phyloP scores from a whole-genome alignment of 2,329 filamentous ascomycete genomes.

The Verticillium nubilum region DNA sequence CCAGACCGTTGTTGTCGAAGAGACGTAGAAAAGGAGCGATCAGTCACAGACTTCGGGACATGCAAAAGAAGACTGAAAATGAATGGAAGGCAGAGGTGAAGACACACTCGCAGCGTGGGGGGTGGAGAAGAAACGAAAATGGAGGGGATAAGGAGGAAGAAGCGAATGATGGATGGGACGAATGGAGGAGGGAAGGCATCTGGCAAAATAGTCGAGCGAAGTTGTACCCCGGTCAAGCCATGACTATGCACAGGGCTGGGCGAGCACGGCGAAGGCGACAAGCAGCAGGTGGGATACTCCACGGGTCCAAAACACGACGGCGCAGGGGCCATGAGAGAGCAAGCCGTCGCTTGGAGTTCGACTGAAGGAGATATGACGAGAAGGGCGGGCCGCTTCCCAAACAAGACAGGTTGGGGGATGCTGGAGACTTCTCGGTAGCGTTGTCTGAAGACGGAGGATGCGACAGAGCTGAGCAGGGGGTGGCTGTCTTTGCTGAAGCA shows the following conservation, averaged over 20 bases:
- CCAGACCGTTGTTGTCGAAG: slow-evolving; percentile 39
- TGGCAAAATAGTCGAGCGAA: slow-evolving; percentile 23
- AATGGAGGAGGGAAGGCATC: slow-evolving; percentile 23
- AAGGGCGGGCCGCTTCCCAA: background rate
- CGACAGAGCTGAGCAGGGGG: background rate
- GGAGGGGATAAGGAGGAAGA: slow-evolving; percentile 15
- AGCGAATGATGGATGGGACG: slow-evolving; percentile 21
- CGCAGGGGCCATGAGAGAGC: slow-evolving; percentile 24
- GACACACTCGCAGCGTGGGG: slow-evolving; percentile 43
- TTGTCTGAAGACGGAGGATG: background rate
- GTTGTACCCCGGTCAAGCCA: slow-evolving; percentile 30
- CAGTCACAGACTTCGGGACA: slow-evolving; percentile 35
- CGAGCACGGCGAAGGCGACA: slow-evolving; percentile 4
- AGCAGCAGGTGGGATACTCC: slow-evolving; percentile 23
- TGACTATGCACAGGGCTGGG: slow-evolving; percentile 27
- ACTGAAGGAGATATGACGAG: background rate
- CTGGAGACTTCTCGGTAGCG: background rate
- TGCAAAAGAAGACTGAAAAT: slow-evolving; percentile 25
- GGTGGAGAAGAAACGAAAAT: slow-evolving; percentile 29
- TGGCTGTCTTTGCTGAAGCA: background rate
- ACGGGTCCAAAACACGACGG: slow-evolving; percentile 34
- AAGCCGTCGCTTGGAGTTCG: slow-evolving; percentile 11
- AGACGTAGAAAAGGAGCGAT: slow-evolving; percentile 33
- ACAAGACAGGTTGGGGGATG: background rate
- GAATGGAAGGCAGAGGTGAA: slow-evolving; percentile 41